phyloP scores from a whole-genome alignment of 1,284 basidiomycete genomes.

The Meira nashicola region DNA sequence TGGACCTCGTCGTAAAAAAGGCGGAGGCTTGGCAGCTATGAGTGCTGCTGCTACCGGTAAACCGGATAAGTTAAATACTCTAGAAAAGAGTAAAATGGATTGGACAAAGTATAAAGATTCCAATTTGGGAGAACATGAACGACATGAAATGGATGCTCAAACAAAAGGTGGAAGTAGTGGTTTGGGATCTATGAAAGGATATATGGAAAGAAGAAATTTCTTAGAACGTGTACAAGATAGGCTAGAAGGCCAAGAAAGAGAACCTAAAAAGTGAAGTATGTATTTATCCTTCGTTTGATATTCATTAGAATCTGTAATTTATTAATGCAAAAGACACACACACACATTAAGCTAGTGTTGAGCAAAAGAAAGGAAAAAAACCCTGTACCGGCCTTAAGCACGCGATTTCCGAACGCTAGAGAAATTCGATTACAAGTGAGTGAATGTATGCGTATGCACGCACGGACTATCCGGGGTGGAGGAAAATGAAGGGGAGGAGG shows the following conservation, averaged over 20 bases:
- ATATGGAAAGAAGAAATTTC: conserved; percentile 44
- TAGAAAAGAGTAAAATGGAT: conserved; percentile 50
- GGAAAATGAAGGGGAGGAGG: no score
- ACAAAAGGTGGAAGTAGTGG: conserved; percentile 45
- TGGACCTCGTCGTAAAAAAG: conserved; percentile 23
- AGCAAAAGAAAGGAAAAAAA: no score
- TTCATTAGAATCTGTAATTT: no score
- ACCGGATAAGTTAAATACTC: conserved; percentile 47
- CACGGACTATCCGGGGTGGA: no score
- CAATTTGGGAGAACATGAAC: conserved; percentile 32
- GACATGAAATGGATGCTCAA: conserved; percentile 47
- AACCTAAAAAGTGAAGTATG: no score
- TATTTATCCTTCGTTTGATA: no score
- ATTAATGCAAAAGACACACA: no score
- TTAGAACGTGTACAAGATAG: conserved; percentile 45
- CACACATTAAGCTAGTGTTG: no score
- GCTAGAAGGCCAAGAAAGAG: conserved; percentile 13
- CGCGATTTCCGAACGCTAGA: no score
- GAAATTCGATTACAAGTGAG: no score
- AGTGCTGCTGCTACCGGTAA: conserved; percentile 22
- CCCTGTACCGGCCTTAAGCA: no score
- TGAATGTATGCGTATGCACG: no score
- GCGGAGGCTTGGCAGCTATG: conserved; percentile 29
- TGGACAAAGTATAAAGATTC: conserved; percentile 35
- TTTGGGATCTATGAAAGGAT: conserved; percentile 47